Conservation (phyloP, 495 filamentous ascomycete species). For the Filosporella fistucella region DNA sequence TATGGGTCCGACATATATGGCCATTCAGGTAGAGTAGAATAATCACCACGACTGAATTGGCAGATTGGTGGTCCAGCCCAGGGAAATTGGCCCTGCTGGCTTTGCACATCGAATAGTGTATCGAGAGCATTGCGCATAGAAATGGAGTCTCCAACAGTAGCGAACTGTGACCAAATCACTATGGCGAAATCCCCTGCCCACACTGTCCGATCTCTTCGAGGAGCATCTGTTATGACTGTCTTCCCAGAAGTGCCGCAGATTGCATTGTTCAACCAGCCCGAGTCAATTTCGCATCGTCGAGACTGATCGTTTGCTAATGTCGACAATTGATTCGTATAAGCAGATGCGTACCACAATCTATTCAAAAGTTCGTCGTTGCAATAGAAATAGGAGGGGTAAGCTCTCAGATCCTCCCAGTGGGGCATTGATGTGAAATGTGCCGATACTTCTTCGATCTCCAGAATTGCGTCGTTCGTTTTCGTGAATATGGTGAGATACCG, state of each 20-base stretch:
- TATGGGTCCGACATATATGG: background rate
- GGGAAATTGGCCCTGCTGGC: background rate
- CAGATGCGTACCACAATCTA: background rate
- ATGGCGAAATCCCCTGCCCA: background rate
- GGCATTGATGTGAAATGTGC: background rate
- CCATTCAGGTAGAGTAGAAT: background rate
- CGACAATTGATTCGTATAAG: background rate
- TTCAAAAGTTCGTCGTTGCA: background rate
- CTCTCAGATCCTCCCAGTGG: background rate
- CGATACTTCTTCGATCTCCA: background rate
- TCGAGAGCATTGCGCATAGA: background rate
- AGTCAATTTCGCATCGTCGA: background rate
- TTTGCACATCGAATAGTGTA: background rate
- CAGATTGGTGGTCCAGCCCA: background rate
- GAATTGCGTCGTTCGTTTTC: background rate
- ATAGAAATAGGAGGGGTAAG: background rate
- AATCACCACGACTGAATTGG: background rate
- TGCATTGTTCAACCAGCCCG: background rate
- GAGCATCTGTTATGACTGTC: background rate
- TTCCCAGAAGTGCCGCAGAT: background rate
- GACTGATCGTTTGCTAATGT: background rate
- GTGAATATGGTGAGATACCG: constrained; percentile 9
- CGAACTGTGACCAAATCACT: background rate
- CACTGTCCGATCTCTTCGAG: background rate
- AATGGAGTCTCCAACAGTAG: background rate